Conservation (phyloP, 495 filamentous ascomycete species). For the Usnea hakonensis region DNA sequence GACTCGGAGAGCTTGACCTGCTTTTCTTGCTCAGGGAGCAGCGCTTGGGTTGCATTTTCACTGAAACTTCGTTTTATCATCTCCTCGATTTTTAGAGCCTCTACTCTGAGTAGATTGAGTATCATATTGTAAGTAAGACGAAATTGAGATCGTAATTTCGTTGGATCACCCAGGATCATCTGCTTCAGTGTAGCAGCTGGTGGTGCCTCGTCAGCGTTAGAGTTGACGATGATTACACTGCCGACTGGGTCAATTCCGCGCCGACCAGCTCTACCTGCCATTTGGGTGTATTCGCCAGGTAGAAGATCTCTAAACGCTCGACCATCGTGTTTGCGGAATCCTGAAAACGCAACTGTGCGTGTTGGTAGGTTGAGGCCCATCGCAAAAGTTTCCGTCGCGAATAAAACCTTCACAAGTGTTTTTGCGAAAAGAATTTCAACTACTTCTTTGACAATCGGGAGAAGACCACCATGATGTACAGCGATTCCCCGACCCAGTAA, state of each 20-base stretch:
- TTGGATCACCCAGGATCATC: conserved; percentile 95
- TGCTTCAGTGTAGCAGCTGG: conserved; percentile 69
- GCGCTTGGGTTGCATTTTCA: conserved; percentile 94
- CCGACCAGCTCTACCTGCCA: conserved; percentile 92
- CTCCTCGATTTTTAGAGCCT: conserved; percentile 96
- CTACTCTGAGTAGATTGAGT: conserved; percentile 86
- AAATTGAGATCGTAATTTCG: conserved; percentile 92
- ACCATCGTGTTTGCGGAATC: conserved; percentile 92
- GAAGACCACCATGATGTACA: conserved; percentile 89
- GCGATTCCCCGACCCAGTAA: conserved; percentile 82
- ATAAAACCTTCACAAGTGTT: conserved; percentile 90
- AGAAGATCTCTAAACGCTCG: conserved; percentile 82
- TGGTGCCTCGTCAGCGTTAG: conserved; percentile 78
- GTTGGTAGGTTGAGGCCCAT: conserved; percentile 97
- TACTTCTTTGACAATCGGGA: conserved; percentile 96
- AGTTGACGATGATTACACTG: conserved; percentile 84
- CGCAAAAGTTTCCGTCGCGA: conserved; percentile 96
- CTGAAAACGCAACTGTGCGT: conserved; percentile 93
- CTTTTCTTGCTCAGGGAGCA: conserved; percentile 91
- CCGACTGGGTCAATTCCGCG: conserved; percentile 88
- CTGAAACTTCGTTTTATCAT: conserved; percentile 99
- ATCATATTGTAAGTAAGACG: conserved; percentile 99
- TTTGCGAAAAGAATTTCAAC: conserved; percentile 95
- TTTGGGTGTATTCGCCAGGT: conserved; percentile 96
- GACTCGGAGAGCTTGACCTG: conserved; percentile 88